Evolutionary conservation across 768 basidiomycete species (phyloP).

Genomic region (Lentinula edodes): DNA sequence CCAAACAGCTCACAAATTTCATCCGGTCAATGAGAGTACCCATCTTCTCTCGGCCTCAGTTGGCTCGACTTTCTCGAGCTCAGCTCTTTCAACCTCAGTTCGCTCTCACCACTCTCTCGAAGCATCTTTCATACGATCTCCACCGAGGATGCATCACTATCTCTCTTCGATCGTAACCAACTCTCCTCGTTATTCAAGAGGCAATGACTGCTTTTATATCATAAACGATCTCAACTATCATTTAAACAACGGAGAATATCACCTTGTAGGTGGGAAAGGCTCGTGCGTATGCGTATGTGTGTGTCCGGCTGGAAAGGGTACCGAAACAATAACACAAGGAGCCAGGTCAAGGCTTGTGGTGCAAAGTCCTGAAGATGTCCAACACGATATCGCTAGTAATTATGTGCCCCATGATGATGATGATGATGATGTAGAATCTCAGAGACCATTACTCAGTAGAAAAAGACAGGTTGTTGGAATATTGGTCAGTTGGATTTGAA

Average conservation of each 20-base stretch:
- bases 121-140: conserved; percentile 9
- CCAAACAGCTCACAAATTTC: not conserved
- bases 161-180: conserved; percentile 12
- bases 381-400: not conserved
- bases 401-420: conserved; percentile 1
- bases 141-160: conserved; percentile 4
- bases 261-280: conserved; percentile 8
- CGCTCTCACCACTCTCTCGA: conserved; percentile 12
- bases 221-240: conserved; percentile 13
- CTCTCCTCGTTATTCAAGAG: conserved; percentile 10
- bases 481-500: conserved; percentile 39
- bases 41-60: conserved; percentile 5
- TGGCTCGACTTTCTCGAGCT: not conserved
- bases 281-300: conserved; percentile 11
- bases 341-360: conserved; percentile 2
- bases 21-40: not conserved
- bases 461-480: conserved; percentile 70
- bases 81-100: not conserved
- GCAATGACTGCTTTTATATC: conserved; percentile 12
- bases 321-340: not conserved
- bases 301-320: conserved; percentile 5
- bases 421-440: conserved; percentile 10
- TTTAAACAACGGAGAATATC: conserved; percentile 13
- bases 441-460: conserved; percentile 36
- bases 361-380: not conserved